These are phyloP conservation scores for Bimuria novae-zelandiae DNA, from an alignment of 2,329 filamentous ascomycete genomes.

Conservation along the genomic window DNA sequence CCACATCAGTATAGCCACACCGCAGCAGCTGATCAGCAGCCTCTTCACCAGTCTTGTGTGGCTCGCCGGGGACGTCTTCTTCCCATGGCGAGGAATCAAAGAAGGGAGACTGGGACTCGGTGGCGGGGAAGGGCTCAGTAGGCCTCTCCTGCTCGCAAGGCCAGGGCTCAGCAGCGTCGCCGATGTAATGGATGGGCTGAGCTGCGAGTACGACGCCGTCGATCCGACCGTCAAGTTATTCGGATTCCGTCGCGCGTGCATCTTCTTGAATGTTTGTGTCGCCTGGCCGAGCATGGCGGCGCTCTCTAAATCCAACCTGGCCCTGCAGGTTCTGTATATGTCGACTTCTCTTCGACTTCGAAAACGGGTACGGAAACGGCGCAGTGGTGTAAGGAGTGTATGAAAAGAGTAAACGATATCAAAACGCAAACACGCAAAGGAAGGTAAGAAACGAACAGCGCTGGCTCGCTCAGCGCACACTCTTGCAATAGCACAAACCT, in stretches of 20 bases:
- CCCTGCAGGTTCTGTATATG: slow-evolving; percentile 28
- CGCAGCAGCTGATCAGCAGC: slow-evolving; percentile 59
- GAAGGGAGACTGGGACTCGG: slow-evolving; percentile 73
- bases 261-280: slow-evolving; percentile 42
- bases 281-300: slow-evolving; percentile 45
- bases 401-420: no score
- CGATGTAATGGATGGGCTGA: slow-evolving; percentile 43
- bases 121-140: slow-evolving; percentile 71
- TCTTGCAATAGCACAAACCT: slow-evolving; percentile 8
- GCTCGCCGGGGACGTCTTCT: slow-evolving; percentile 61
- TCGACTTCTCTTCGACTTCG: not conserved
- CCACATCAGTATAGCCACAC: slow-evolving; percentile 56
- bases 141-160: slow-evolving; percentile 52
- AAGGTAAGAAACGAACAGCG: not conserved
- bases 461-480: not conserved
- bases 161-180: slow-evolving; percentile 43
- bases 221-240: slow-evolving; percentile 51
- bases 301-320: no score
- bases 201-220: slow-evolving; percentile 40
- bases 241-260: slow-evolving; percentile 54
- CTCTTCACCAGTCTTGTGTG: slow-evolving; percentile 61
- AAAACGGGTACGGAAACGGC: not conserved
- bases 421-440: not conserved
- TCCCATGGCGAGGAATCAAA: slow-evolving; percentile 67
- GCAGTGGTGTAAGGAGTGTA: not conserved